Evolutionary conservation across 1,284 basidiomycete genomes (phyloP), one percentile per base, ranked within the genome.

Genomic region (Xerocomus nothofagi): DNA sequence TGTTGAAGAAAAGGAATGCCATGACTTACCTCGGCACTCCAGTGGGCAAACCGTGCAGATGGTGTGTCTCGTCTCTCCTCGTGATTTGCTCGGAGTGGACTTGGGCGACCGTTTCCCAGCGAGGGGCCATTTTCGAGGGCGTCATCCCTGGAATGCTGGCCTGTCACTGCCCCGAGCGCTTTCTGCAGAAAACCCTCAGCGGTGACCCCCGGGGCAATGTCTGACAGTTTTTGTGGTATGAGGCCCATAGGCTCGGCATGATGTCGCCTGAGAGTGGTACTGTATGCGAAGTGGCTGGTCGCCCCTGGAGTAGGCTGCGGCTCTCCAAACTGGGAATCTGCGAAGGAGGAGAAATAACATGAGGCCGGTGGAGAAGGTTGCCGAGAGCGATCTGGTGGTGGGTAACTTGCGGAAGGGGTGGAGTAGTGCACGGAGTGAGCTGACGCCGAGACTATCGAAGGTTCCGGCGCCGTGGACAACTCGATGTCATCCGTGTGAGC

Each of bases 231-330:
- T 7, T 65, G 62, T 18, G 68, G 56, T 18, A 69, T 55, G 51
- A 26, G 71, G 14, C 59, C 60, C 33, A 46, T 49, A 6, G 51
- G 10, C 38, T 85, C 77, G 2, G 69, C 61, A 36, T 78, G 74
- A 57, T 91, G 88, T 53, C 90, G 68, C 44, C 89, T 70, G 21
- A 93, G 73, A 0, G 86, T 90, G 0, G 90, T 92, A 56, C 86
- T 89, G 70, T 91, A 92, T 3, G 88, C 84, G 61, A 92, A 93
- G 63, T 91, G 88, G 3, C 79, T 67, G 36, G 76, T 74, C 2
- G 88, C 86, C 47, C 82, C 82, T 0, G 84, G 73, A 1, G 77
- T 73, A 0, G 84, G 79, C 24, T 79, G 74, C 10, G 82, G 74
- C 50, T 78, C 74, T 21, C 75, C 72, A 47, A 71, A 69, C 44